Evolutionary conservation across 306 rosid species (phyloP).

Genomic region (Medicago arabica): DNA sequence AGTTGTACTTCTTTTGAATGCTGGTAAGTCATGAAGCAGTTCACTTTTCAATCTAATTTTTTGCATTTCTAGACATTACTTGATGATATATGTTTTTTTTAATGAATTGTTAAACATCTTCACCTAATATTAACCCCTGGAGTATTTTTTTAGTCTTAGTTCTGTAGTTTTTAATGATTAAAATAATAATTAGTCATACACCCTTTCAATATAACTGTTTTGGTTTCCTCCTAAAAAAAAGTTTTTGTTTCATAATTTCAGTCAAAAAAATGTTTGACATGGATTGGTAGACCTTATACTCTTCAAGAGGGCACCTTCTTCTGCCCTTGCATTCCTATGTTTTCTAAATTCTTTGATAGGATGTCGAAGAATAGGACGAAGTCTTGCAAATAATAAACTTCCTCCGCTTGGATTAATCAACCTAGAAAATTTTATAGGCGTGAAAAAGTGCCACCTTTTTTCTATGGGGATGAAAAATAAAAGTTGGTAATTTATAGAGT

Average conservation of each 20-base stretch:
- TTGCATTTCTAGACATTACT: not conserved
- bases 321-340: slow-evolving; percentile 14
- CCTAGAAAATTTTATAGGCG: no score
- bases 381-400: slow-evolving; percentile 45
- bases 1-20: no score
- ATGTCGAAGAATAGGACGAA: slow-evolving; percentile 54
- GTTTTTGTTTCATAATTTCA: no score
- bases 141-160: no score
- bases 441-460: no score
- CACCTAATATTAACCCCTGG: not conserved
- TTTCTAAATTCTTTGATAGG: slow-evolving; percentile 49
- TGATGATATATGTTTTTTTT: no score
- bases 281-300: not conserved
- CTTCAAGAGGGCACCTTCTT: slow-evolving; percentile 35
- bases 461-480: no score
- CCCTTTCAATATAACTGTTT: not conserved
- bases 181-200: not conserved
- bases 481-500: no score
- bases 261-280: no score
- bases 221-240: no score
- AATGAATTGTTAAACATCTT: no score
- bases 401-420: slow-evolving; percentile 31
- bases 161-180: not conserved
- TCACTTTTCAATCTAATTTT: not conserved
- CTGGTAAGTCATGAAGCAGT: not conserved